Percentiles rank a stretch among this genome's conserved stretches.
Conservation (phyloP, 2,329 filamentous ascomycete species). For the Cryphonectria naterciae region DNA sequence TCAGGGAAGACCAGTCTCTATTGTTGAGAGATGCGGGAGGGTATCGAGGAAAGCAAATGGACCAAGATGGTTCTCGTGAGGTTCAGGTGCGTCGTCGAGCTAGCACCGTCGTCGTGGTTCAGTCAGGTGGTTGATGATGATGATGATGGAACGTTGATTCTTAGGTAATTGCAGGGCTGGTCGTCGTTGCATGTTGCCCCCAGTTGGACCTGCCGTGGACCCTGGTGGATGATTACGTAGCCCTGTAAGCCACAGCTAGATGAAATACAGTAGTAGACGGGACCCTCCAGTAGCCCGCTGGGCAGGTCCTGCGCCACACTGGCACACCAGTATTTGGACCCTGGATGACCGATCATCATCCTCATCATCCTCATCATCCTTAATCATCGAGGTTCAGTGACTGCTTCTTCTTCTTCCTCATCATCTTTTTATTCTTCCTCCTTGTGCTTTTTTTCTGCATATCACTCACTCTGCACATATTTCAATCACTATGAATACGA, state of each 20-base stretch:
- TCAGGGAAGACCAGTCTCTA: constrained; percentile 8
- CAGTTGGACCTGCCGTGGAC: neutral
- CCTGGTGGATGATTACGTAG: neutral
- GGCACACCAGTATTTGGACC: neutral
- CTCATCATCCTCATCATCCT: neutral
- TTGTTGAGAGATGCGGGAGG: constrained; percentile 2
- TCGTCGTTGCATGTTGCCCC: constrained; percentile 3
- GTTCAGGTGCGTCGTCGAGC: neutral
- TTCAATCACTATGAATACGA: neutral
- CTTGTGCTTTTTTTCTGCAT: neutral
- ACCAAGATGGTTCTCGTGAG: neutral
- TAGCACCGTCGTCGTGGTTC: neutral
- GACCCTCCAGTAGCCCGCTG: too few species aligned
- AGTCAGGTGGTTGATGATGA: constrained; percentile 5
- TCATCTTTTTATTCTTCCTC: neutral
- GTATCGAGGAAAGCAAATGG: neutral
- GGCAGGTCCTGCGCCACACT: neutral
- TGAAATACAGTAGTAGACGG: neutral
- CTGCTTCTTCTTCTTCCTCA: neutral
- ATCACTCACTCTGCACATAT: neutral
- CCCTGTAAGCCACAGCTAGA: neutral
- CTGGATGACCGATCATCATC: neutral
- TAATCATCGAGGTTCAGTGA: neutral
- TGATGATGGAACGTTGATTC: constrained; percentile 4
- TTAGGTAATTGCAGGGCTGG: constrained; percentile 12